A percentile compares a stretch with the other conserved stretches of the same genome.
phyloP scores from a whole-genome alignment of 306 rosid species.

The Prinsepia uniflora region DNA sequence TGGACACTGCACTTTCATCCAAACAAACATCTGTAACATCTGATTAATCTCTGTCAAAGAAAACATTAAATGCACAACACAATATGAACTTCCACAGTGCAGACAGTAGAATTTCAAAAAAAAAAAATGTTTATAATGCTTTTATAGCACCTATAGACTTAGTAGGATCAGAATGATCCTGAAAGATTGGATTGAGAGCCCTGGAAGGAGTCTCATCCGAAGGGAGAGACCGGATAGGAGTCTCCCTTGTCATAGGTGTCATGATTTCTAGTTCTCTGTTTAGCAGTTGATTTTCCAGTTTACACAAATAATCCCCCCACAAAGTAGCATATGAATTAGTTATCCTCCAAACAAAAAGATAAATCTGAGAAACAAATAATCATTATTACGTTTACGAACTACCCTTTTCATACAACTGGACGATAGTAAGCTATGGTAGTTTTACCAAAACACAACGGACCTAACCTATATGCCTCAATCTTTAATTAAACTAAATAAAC shows the following conservation, averaged over 20 bases:
- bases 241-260: too few species aligned
- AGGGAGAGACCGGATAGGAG: too few species aligned
- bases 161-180: too few species aligned
- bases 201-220: too few species aligned
- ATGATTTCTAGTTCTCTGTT: conserved; percentile 3
- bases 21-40: conserved; percentile 97
- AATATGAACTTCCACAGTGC: background rate
- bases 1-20: conserved; percentile 98
- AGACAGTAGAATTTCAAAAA: background rate
- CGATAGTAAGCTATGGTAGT: background rate
- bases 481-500: background rate
- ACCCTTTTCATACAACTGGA: conserved; percentile 3
- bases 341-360: background rate
- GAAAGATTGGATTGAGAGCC: too few species aligned
- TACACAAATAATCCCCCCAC: background rate
- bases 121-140: background rate
- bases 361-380: background rate
- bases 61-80: conserved; percentile 23
- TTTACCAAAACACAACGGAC: background rate
- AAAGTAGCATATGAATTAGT: background rate
- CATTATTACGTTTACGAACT: background rate
- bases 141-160: background rate
- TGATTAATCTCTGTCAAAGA: conserved; percentile 60
- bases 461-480: background rate
- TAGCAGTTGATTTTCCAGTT: background rate